Base-by-base conservation (phyloP, 176 grass and related monocot genomes). In the Avena atlantica region DNA sequence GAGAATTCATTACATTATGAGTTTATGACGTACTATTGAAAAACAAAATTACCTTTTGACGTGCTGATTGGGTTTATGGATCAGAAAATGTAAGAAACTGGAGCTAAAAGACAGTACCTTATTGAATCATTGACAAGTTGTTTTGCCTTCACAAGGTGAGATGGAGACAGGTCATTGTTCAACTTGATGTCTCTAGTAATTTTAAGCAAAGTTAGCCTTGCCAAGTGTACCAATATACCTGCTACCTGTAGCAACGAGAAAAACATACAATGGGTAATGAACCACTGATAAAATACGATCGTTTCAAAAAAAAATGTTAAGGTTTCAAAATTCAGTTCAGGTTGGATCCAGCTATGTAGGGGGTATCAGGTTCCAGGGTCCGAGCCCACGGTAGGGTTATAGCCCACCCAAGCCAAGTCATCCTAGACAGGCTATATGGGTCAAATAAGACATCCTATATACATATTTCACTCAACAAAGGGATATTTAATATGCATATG, bases 171-270 rank as follows among this genome's bases (percentile, higher is more conserved):
- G 69, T 93, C 93, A 42, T 17, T 57, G 81, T 92, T 87, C 68
- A 57, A 63, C 76, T 83, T 80, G 12, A 86, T 31, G 73, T 92
- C 84, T 29, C 76, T 85, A 63, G 34, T 71, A 78, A 87, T 78
- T 40, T 91, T 91, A 12, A 91, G 84, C 68, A 95, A 69, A 64
- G 70, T 56, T 90, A 95, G 68, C 88, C 93, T 95, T 83, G 96
- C 96, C 77, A 98, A 76, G 71, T 92, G 79, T 84, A 95, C 86
- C 81, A 94, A 83, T 73, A 78, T 86, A 80, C 52, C 40, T 48
- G 95, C 92, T 76, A 97, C 66, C 95, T 97, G 78, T 81, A 94
- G 69, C 67, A 70, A 65, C 17, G 3, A 44, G 71, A 51, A 66
- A 7, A 79, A 82, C 40, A 82, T 10, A 79, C 19, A 80, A 81